A percentile compares a stretch with the other conserved stretches of the same genome.
These are phyloP conservation scores for Claviceps quebecensis DNA, from an alignment of 2,329 filamentous ascomycete species.

Conservation along the genomic window DNA sequence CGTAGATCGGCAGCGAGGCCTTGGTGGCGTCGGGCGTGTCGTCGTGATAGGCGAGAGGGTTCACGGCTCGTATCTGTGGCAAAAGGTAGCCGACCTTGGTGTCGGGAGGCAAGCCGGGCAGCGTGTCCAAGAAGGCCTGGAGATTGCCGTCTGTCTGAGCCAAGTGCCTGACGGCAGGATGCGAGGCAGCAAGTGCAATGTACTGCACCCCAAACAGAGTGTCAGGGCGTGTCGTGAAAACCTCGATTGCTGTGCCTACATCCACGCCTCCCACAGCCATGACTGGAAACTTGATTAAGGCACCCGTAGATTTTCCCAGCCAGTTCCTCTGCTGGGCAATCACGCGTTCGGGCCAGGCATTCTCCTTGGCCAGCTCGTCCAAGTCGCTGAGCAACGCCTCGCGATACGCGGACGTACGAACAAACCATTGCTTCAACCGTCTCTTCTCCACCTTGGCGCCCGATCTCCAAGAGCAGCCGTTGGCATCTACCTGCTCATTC, in stretches of 20 bases:
- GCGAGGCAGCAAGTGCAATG: conserved; percentile 59
- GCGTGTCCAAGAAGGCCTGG: conserved; percentile 51
- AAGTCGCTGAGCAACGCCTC: conserved; percentile 60
- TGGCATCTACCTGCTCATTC: conserved; percentile 84
- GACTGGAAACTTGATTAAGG: conserved; percentile 57
- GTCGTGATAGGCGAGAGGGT: conserved; percentile 48
- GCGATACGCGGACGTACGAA: conserved; percentile 68
- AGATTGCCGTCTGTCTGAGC: conserved; percentile 47
- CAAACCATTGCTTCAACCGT: conserved; percentile 77
- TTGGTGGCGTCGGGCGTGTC: conserved; percentile 35
- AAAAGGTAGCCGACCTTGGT: conserved; percentile 57
- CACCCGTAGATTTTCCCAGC: conserved; percentile 68
- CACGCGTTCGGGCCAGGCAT: conserved; percentile 71
- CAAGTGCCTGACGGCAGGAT: conserved; percentile 51
- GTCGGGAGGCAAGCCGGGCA: conserved; percentile 40
- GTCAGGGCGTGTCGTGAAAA: conserved; percentile 76
- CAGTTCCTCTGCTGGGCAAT: conserved; percentile 75
- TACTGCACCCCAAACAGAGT: conserved; percentile 83
- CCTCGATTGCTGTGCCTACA: conserved; percentile 40
- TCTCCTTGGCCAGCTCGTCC: conserved; percentile 45
- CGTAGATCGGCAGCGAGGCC: conserved; percentile 56
- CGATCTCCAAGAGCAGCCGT: conserved; percentile 75
- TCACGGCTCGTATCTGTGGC: conserved; percentile 44
- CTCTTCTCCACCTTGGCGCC: conserved; percentile 72
- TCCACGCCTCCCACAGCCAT: conserved; percentile 27